Evolutionary conservation across 2,329 filamentous ascomycete species (phyloP), one percentile per base, ranked within the genome.

Genomic region (Penicillium olsonii): DNA sequence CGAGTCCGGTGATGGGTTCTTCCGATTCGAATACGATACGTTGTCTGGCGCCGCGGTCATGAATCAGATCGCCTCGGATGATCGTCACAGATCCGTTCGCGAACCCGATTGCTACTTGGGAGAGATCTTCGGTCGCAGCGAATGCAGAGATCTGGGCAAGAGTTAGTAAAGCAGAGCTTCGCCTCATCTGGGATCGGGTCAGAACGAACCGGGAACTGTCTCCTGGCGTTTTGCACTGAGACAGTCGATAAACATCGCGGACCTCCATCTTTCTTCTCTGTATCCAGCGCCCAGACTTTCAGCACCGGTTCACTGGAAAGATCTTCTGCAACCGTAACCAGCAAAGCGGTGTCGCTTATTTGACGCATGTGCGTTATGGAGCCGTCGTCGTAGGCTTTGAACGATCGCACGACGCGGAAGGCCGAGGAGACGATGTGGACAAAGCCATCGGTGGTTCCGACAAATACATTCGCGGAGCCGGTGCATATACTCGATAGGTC

Each of bases 251-350:
- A 79, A 68, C 94, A 97, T 33, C 87, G 89, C 14, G 94, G 94
- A 54, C 87, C 78, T 35, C 91, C 91, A 4, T 90, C 95, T 79
- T 95, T 97, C 80, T 94, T 97, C 59, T 95, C 90, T 4, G 87
- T 95, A 68, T 97, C 92, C 60, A 99, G 78, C 18, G 90, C 92
- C 94, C 94, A 99, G n/a, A 97, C 92, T 70, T 96, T 97, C 52
- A 99, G 74, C 17, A 92, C 81, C 0, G 94, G 92, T 62, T 97
- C 91, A 62, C 83, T 87, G 33, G 88, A 88, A 44, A 96, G 77
- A 64, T 97, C 92, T 72, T 99, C 94, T 73, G 87, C 69, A 37
- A 78, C 62, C 0, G 94, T 97, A 29, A 96, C 85, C 22, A 99
- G 79, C 54, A 96, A 74, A 45, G 90, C 87, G 1, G 92, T 96